These are phyloP conservation scores for Phyllosticta paracitricarpa DNA, from an alignment of 2,329 filamentous ascomycete species.

Conservation along the genomic window DNA sequence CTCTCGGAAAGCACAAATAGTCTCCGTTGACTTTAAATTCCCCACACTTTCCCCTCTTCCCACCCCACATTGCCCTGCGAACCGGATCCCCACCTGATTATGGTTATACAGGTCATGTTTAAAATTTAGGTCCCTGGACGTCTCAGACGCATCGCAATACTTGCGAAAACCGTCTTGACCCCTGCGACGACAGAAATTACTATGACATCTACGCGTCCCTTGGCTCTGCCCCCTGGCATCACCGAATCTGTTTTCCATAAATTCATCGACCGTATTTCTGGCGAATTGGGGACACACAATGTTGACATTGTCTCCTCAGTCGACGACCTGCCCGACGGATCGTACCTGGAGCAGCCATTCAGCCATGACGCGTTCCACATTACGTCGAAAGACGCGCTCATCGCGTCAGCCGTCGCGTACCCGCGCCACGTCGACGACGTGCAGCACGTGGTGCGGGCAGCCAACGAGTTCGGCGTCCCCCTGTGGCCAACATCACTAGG, in stretches of 20 bases:
- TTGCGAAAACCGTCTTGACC: not conserved
- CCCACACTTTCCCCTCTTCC: not conserved
- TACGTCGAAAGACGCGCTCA: conserved; percentile 33
- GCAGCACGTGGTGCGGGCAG: conserved; percentile 21
- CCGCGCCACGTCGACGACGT: conserved; percentile 33
- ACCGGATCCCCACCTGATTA: not conserved
- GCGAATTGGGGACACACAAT: not conserved
- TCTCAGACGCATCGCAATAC: too few species aligned
- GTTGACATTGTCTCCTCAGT: conserved; percentile 7
- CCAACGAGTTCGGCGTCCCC: conserved; percentile 25
- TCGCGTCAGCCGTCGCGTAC: conserved; percentile 35
- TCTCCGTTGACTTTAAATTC: not conserved
- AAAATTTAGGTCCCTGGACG: not conserved
- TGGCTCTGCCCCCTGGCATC: conserved; percentile 2
- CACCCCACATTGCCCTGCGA: not conserved
- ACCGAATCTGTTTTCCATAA: not conserved
- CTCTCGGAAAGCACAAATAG: not conserved
- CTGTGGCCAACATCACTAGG: conserved; percentile 28
- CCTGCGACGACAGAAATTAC: not conserved
- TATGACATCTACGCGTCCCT: not conserved
- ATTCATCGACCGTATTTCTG: not conserved
- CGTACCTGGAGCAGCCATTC: conserved; percentile 14
- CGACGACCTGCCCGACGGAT: conserved; percentile 13
- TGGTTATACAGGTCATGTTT: not conserved
- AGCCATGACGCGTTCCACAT: conserved; percentile 35